Conservation (phyloP, 805 yeast species). For the Starmerella vitae region DNA sequence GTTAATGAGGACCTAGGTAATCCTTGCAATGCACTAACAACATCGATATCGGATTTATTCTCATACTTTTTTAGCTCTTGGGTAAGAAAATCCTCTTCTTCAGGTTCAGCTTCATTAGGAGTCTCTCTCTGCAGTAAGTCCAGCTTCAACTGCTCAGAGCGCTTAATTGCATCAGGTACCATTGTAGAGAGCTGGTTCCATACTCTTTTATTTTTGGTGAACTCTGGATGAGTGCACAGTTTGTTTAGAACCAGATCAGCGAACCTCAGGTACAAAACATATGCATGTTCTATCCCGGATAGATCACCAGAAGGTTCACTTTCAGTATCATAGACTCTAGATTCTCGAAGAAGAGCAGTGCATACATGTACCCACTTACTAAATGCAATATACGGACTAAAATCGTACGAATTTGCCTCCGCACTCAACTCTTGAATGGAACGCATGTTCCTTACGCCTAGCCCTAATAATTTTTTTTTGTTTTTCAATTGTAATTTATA, state of each 20-base stretch:
- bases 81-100: not conserved
- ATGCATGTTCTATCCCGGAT: conserved; percentile 36
- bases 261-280: conserved; percentile 43
- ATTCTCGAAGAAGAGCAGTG: conserved; percentile 31
- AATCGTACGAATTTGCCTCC: conserved; percentile 44
- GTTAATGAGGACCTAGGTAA: too few relatives aligned
- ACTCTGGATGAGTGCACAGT: conserved; percentile 36
- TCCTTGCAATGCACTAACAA: not conserved
- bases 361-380: conserved; percentile 45
- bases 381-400: conserved; percentile 38
- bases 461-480: not conserved
- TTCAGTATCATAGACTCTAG: conserved; percentile 34
- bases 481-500: not conserved
- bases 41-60: not conserved
- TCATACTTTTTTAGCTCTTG: not conserved
- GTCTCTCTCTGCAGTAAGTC: not conserved
- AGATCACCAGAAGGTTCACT: conserved; percentile 20
- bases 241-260: conserved; percentile 42
- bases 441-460: conserved; percentile 4
- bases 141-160: conserved; percentile 22
- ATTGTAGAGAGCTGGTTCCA: conserved; percentile 10
- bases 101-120: not conserved
- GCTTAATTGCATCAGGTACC: conserved; percentile 21
- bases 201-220: conserved; percentile 22
- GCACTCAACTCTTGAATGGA: conserved; percentile 28